phyloP scores from a whole-genome alignment of 2,329 filamentous ascomycete genomes.

The Leptodontidium sp. region DNA sequence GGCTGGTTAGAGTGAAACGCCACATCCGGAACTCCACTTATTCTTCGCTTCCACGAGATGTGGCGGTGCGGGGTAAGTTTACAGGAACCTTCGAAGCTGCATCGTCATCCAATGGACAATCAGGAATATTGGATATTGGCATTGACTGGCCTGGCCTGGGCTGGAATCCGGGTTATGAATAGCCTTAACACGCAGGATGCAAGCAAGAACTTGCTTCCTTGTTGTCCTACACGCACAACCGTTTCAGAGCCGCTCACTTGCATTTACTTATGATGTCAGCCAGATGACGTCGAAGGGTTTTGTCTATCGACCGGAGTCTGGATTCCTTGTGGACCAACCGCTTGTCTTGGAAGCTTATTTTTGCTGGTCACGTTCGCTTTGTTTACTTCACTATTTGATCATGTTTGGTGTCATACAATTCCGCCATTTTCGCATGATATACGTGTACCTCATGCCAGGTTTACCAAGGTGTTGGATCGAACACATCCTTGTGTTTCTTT shows the following conservation, averaged over 20 bases:
- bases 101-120: too few relatives aligned
- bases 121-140: neutral
- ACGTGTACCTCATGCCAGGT: neutral
- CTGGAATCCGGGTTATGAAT: neutral
- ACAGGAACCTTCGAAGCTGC: neutral
- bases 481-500: too few relatives aligned
- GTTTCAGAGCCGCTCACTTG: constrained; percentile 2
- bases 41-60: neutral
- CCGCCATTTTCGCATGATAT: neutral
- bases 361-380: constrained; percentile 6
- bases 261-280: constrained; percentile 24
- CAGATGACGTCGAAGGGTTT: constrained; percentile 25
- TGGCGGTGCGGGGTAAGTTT: constrained; percentile 9
- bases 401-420: neutral
- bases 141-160: neutral
- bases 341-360: constrained; percentile 3
- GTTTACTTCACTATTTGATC: neutral
- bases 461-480: too few relatives aligned
- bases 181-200: neutral
- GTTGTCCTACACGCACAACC: neutral
- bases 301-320: neutral
- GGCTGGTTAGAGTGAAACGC: neutral
- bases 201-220: constrained; percentile 6
- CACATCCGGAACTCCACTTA: neutral
- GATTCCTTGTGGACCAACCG: neutral